Evolutionary conservation across 352 stramenopile genomes (phyloP).

Genomic region (Phytophthora lateralis): DNA sequence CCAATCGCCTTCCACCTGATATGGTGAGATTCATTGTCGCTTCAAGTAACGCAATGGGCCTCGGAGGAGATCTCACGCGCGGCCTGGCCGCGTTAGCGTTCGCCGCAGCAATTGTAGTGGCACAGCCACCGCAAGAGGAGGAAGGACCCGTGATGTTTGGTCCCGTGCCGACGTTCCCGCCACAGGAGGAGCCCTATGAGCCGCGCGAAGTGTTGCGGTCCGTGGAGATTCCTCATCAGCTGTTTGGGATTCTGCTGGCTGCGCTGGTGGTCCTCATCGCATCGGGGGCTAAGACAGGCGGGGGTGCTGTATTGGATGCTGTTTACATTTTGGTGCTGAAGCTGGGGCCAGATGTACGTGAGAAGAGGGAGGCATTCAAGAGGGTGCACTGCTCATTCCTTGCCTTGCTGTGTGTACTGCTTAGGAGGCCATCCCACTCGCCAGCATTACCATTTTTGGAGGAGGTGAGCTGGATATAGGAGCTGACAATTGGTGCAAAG

Average conservation of each 20-base stretch:
- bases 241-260: constrained; percentile 35
- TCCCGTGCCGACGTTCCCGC: constrained; percentile 25
- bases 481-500: background rate
- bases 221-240: constrained; percentile 31
- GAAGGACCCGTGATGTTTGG: constrained; percentile 33
- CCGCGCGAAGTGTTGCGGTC: constrained; percentile 25
- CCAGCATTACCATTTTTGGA: constrained; percentile 92
- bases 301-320: constrained; percentile 90
- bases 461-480: constrained; percentile 40
- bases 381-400: constrained; percentile 2
- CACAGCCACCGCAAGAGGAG: constrained; percentile 13
- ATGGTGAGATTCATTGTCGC: constrained; percentile 6
- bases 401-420: constrained; percentile 2
- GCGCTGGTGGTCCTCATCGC: constrained; percentile 68
- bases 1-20: constrained; percentile 7
- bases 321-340: constrained; percentile 93
- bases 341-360: constrained; percentile 78
- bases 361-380: background rate
- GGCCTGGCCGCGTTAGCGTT: constrained; percentile 15
- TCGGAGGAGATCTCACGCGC: constrained; percentile 7
- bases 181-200: constrained; percentile 20
- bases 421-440: constrained; percentile 88
- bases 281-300: constrained; percentile 74
- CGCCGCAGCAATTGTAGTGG: constrained; percentile 2
- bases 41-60: constrained; percentile 23